Evolutionary conservation across 345 rosid species (phyloP).

Genomic region (Pelargonium nanum): DNA sequence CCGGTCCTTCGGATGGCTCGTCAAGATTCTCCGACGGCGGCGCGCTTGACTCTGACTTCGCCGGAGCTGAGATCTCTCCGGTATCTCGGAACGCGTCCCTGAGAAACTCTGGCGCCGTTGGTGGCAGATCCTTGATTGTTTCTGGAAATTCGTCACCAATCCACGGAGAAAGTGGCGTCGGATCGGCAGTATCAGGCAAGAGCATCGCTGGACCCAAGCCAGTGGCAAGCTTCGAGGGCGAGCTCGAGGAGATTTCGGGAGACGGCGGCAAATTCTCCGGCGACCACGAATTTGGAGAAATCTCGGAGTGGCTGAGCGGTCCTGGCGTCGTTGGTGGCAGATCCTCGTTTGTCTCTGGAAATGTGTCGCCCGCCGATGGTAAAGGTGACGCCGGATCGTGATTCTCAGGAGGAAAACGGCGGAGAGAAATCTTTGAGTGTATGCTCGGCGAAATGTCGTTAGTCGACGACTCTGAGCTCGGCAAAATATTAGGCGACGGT

Average conservation of each 20-base stretch:
- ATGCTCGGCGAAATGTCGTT: background rate
- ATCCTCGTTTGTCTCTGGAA: background rate
- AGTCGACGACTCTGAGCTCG: background rate
- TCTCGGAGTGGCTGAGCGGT: background rate
- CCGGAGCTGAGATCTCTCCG: too few relatives aligned
- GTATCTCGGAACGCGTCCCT: too few relatives aligned
- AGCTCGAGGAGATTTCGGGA: background rate
- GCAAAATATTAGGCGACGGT: too few relatives aligned
- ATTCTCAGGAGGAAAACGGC: background rate
- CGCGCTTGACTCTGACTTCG: background rate
- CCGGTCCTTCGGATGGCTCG: background rate
- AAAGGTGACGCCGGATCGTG: background rate
- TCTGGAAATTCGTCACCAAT: too few relatives aligned
- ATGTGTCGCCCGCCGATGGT: background rate
- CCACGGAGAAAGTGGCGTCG: too few relatives aligned
- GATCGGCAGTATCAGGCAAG: background rate
- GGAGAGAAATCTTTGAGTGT: background rate
- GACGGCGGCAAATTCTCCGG: background rate
- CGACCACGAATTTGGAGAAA: background rate
- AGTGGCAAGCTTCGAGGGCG: background rate
- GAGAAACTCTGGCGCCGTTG: too few relatives aligned
- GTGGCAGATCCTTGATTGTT: too few relatives aligned
- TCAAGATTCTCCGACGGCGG: background rate
- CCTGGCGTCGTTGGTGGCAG: background rate
- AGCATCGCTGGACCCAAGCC: background rate